Evolutionary conservation across 2,329 filamentous ascomycete genomes (phyloP).

Genomic region (Trichoderma breve): DNA sequence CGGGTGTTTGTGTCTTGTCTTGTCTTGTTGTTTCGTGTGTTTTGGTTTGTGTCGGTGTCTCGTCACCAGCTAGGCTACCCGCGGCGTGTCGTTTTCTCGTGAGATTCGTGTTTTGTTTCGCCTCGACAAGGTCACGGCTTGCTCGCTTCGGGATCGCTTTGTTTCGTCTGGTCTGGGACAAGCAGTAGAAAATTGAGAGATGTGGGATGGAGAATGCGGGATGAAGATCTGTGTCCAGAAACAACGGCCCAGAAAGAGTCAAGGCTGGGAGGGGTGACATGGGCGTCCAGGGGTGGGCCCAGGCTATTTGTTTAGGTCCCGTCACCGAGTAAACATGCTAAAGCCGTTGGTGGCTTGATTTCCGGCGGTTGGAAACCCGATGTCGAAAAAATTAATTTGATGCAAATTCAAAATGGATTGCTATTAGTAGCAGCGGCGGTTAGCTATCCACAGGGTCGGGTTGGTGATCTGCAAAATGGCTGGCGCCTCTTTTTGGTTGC

Average conservation of each 20-base stretch:
- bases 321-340: slow-evolving; percentile 5
- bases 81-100: not conserved
- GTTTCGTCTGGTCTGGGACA: not conserved
- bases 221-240: slow-evolving; percentile 15
- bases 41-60: not conserved
- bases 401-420: not conserved
- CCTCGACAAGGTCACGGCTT: not conserved
- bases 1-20: not conserved
- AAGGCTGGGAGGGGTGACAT: slow-evolving; percentile 16
- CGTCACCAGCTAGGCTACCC: not conserved
- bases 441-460: not conserved
- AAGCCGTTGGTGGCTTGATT: not conserved
- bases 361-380: not conserved
- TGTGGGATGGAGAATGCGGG: slow-evolving; percentile 9
- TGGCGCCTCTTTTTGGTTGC: not conserved
- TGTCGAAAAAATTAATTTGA: not conserved
- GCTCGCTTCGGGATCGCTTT: not conserved
- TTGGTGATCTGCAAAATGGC: not conserved
- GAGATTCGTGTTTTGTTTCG: not conserved
- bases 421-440: not conserved
- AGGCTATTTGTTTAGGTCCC: slow-evolving; percentile 19
- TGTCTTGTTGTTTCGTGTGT: not conserved
- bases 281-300: slow-evolving; percentile 6
- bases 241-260: slow-evolving; percentile 14
- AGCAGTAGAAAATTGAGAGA: not conserved